A percentile compares a stretch with the other conserved stretches of the same genome.
Evolutionary conservation across 345 rosid species (phyloP).

Genomic region (Rhodamnia rubescens): DNA sequence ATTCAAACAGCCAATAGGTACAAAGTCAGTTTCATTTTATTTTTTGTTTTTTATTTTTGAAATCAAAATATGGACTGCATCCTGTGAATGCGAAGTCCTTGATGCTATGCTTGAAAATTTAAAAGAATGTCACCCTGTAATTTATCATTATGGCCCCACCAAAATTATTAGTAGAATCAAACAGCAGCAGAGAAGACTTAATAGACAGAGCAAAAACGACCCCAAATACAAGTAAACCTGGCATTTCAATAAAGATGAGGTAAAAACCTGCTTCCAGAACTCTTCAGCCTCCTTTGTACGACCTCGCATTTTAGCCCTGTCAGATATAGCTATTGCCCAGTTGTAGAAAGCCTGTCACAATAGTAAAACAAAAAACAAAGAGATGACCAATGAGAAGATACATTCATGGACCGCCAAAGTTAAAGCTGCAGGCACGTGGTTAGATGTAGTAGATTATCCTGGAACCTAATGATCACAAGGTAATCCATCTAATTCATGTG

Average conservation of each 20-base stretch:
- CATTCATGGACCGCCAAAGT: background rate
- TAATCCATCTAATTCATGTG: background rate
- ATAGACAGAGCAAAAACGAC: background rate
- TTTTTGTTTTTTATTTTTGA: background rate
- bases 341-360: conserved; percentile 86
- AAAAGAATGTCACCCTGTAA: background rate
- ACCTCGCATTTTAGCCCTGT: conserved; percentile 98
- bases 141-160: background rate
- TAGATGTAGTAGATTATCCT: background rate
- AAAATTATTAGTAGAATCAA: background rate
- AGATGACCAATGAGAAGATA: background rate
- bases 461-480: background rate
- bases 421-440: background rate
- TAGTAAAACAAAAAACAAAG: background rate
- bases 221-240: background rate
- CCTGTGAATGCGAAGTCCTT: background rate
- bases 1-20: background rate
- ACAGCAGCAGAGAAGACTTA: background rate
- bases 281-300: conserved; percentile 99
- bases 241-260: background rate
- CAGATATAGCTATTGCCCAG: conserved; percentile 99
- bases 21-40: background rate
- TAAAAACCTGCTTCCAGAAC: conserved; percentile 80
- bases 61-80: background rate
- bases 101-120: background rate